A percentile compares a stretch with the other conserved stretches of the same genome.
Conservation (phyloP, 192 early-diverging fungal species). For the Allomyces javanicus region DNA sequence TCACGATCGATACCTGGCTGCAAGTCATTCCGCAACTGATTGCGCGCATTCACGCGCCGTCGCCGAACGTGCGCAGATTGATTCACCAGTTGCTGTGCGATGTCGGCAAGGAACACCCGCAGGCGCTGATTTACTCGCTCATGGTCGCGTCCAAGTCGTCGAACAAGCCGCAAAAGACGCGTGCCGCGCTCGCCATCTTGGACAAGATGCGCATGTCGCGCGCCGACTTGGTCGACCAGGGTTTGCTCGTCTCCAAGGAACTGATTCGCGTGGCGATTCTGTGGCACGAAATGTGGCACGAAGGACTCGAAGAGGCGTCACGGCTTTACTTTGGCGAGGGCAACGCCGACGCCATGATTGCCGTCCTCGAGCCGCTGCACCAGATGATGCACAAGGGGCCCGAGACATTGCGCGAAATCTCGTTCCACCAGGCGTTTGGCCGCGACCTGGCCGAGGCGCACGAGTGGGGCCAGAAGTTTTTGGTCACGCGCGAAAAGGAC, state of each 20-base stretch:
- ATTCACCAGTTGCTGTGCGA: slow-evolving; percentile 76
- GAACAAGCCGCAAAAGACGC: slow-evolving; percentile 32
- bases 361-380: slow-evolving; percentile 66
- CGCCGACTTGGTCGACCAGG: slow-evolving; percentile 69
- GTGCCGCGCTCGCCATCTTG: slow-evolving; percentile 66
- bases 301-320: slow-evolving; percentile 74
- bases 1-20: slow-evolving; percentile 84
- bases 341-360: slow-evolving; percentile 74
- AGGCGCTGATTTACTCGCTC: slow-evolving; percentile 90
- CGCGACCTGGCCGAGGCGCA: slow-evolving; percentile 65
- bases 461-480: slow-evolving; percentile 63
- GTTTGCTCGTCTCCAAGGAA: slow-evolving; percentile 82
- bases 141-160: slow-evolving; percentile 90
- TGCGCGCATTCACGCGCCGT: slow-evolving; percentile 71
- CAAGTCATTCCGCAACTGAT: slow-evolving; percentile 96
- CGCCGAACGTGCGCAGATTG: slow-evolving; percentile 50
- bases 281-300: slow-evolving; percentile 96
- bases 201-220: slow-evolving; percentile 75
- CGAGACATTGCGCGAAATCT: slow-evolving; percentile 69
- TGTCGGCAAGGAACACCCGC: slow-evolving; percentile 83
- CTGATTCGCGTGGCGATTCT: slow-evolving; percentile 89
- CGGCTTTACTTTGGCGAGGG: slow-evolving; percentile 53
- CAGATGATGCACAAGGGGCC: slow-evolving; percentile 55
- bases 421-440: slow-evolving; percentile 80
- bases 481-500: slow-evolving; percentile 50